Base-by-base conservation (phyloP, 495 filamentous ascomycete genomes). In the Tuber borchii region DNA sequence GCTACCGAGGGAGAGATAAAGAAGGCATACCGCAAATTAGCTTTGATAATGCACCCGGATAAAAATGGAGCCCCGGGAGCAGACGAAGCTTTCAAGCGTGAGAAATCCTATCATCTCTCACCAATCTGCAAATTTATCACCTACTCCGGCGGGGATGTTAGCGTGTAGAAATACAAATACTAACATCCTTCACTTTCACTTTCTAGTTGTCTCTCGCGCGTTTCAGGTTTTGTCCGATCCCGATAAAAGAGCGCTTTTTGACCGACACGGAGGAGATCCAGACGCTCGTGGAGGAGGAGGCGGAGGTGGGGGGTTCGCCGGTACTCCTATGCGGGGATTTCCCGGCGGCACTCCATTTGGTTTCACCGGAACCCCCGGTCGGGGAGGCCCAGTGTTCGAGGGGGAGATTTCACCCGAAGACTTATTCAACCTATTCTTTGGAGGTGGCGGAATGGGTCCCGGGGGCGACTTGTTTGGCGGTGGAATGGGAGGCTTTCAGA, bases 41-140 rank as follows among this genome's bases (percentile, higher is more conserved):
- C 92, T 75, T 84, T 99, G 76, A 87, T 91, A 77, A 93, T 96
- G 79, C 95, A 99, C 85, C 95, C 95, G 77, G 95, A 97, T 89
- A 94, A 99, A 87, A 99, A 97, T 86, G 94, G 93, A n/a, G 94
- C 97, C 84, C 92, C 95, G 43, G 91, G 94, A 46, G 94, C 95
- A 73, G 95, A 97, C 84, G 95, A 99, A 85, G 95, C 95, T 37
- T 99, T 99, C 85, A 98, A 98, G 85, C 85, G 90, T 92, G 83
- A 85, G 90, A 43, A 46, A 71, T 26, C 40, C 42, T 40, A 31
- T n/a, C 40, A 43, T 14, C n/a, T 71, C 51, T 45, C 17, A 70
- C 48, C 17, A 1, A 19, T 22, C 48, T 48, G 39, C 61, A 44
- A 34, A 48, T 70, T 68, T 75, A 6, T 71, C 70, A 69, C 56